Conservation (phyloP, 768 basidiomycete species). For the Zangia roseola region DNA sequence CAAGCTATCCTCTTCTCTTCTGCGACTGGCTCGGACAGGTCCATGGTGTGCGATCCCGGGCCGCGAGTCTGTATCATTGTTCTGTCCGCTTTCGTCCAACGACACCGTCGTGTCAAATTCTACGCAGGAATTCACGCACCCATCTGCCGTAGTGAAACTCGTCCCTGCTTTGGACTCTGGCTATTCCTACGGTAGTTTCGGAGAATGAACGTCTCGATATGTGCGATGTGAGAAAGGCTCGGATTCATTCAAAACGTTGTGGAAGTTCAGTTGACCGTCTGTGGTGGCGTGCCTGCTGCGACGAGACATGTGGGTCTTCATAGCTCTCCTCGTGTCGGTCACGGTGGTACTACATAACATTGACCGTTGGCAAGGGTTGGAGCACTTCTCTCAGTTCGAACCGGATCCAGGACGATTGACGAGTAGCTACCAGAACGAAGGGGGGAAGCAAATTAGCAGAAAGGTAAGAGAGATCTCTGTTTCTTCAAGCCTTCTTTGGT, state of each 20-base stretch:
- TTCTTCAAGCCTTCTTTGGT: conserved; percentile 13
- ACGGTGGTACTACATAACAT: too few species aligned
- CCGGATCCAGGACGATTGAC: too few species aligned
- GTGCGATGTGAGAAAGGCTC: conserved; percentile 8
- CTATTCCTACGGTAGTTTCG: too few species aligned
- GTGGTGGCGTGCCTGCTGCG: conserved; percentile 8
- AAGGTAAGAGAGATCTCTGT: not conserved
- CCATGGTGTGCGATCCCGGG: too few species aligned
- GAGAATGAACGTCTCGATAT: conserved; percentile 14
- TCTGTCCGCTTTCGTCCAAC: conserved; percentile 10
- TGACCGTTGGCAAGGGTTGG: too few species aligned
- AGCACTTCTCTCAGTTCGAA: too few species aligned
- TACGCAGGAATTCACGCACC: conserved; percentile 7
- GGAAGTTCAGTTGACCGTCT: not conserved
- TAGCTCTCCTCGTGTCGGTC: too few species aligned
- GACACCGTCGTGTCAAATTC: conserved; percentile 11
- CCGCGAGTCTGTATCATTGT: conserved; percentile 4
- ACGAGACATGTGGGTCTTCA: too few species aligned
- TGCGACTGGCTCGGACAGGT: too few species aligned
- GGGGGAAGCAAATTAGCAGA: conserved; percentile 14
- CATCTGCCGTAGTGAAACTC: conserved; percentile 5
- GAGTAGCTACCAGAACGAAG: conserved; percentile 22
- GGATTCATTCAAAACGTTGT: conserved; percentile 10
- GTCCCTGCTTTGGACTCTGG: conserved; percentile 2
- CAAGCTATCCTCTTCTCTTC: too few species aligned